These are phyloP conservation scores for Niebla homalea DNA, from an alignment of 495 filamentous ascomycete genomes.

Conservation along the genomic window DNA sequence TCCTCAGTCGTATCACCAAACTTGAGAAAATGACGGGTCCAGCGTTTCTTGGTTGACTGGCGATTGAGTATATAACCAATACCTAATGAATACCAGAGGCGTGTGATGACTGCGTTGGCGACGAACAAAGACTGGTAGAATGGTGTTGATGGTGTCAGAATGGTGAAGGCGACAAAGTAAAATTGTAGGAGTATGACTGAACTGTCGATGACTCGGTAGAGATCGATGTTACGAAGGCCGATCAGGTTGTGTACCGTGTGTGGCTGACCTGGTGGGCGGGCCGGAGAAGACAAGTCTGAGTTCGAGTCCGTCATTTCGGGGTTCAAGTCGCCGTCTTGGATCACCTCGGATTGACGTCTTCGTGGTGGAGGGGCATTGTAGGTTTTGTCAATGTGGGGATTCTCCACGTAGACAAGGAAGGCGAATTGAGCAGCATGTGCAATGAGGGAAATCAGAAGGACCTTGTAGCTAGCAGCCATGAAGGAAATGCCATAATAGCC, in stretches of 20 bases:
- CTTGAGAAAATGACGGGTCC: constrained; percentile 95
- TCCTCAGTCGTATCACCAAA: constrained; percentile 81
- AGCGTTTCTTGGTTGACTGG: constrained; percentile 80
- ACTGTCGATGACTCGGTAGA: constrained; percentile 73
- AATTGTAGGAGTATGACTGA: constrained; percentile 60
- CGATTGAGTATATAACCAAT: constrained; percentile 71
- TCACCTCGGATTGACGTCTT: constrained; percentile 32
- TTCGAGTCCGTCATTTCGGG: constrained; percentile 7
- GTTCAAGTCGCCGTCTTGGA: constrained; percentile 27
- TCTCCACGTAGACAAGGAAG: constrained; percentile 81
- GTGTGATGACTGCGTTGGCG: constrained; percentile 64
- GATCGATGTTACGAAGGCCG: constrained; percentile 70
- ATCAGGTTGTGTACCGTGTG: constrained; percentile 65
- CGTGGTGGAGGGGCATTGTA: constrained; percentile 84
- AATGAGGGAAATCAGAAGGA: constrained; percentile 87
- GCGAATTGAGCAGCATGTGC: constrained; percentile 91
- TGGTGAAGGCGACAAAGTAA: constrained; percentile 58
- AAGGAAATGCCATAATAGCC: constrained; percentile 98
- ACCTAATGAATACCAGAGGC: constrained; percentile 84
- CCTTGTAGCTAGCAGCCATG: constrained; percentile 94
- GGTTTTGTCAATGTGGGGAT: constrained; percentile 95
- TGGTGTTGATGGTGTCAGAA: constrained; percentile 64
- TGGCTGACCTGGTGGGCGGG: constrained; percentile 30
- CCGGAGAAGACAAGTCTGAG: constrained; percentile 18
- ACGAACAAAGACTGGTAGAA: constrained; percentile 67